Percentiles rank a stretch among this genome's conserved stretches.
Evolutionary conservation across 2,329 filamentous ascomycete species (phyloP).

Genomic region (Basipetospora chlamydospora): DNA sequence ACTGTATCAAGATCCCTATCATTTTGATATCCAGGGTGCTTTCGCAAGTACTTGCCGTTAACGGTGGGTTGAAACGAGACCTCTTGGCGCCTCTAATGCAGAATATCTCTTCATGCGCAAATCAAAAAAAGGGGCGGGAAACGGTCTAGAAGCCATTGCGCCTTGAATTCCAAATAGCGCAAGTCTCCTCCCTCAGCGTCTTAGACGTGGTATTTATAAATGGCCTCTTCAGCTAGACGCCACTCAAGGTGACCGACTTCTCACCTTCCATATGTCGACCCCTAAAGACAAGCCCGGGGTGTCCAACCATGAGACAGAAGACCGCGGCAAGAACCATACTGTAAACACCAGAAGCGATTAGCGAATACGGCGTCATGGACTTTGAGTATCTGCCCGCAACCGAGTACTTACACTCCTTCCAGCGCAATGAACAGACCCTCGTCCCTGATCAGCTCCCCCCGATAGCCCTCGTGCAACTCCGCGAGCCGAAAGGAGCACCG

Average conservation of each 20-base stretch:
- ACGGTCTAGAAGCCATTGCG: too few species aligned
- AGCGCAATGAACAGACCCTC: constrained; percentile 37
- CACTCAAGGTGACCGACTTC: not conserved
- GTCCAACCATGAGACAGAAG: constrained; percentile 22
- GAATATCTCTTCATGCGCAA: too few species aligned
- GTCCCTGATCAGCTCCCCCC: constrained; percentile 36
- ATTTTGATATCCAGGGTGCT: too few species aligned
- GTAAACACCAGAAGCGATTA: not conserved
- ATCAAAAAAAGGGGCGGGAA: too few species aligned
- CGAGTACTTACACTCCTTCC: constrained; percentile 25
- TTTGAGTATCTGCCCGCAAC: constrained; percentile 5
- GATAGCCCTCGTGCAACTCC: constrained; percentile 50
- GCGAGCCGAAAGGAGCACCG: constrained; percentile 50
- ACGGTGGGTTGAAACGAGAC: too few species aligned
- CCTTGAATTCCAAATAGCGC: too few species aligned
- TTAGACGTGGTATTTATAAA: too few species aligned
- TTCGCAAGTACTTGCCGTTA: too few species aligned
- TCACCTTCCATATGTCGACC: not conserved
- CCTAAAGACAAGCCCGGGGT: constrained; percentile 25
- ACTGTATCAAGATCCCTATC: too few species aligned
- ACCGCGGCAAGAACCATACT: constrained; percentile 21
- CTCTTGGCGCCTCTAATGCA: too few species aligned
- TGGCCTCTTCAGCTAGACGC: not conserved
- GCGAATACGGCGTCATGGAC: not conserved
- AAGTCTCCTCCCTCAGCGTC: too few species aligned